Evolutionary conservation across 768 basidiomycete species (phyloP).

Genomic region (Russula emetica): DNA sequence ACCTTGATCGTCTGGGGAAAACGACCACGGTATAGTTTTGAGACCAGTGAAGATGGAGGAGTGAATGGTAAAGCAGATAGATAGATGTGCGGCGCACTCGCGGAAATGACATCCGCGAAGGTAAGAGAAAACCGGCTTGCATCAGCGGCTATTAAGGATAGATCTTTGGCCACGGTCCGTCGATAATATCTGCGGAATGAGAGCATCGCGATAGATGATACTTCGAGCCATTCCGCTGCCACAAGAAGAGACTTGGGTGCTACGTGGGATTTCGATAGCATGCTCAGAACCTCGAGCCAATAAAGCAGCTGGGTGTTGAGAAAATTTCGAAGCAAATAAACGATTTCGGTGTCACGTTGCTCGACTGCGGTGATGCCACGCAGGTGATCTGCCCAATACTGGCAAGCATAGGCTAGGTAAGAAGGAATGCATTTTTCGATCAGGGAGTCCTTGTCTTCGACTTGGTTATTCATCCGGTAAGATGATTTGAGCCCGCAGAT

Average conservation of each 20-base stretch:
- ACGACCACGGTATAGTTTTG: conserved; percentile 17
- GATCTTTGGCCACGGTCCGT: conserved; percentile 13
- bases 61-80: conserved; percentile 21
- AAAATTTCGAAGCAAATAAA: conserved; percentile 28
- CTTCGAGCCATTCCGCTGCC: conserved; percentile 23
- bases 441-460: conserved; percentile 26
- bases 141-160: conserved; percentile 14
- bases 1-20: conserved; percentile 15
- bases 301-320: conserved; percentile 33
- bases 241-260: conserved; percentile 27
- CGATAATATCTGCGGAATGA: neutral
- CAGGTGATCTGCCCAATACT: conserved; percentile 38
- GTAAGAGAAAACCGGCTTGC: conserved; percentile 25
- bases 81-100: conserved; percentile 24
- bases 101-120: conserved; percentile 16
- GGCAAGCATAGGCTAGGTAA: conserved; percentile 37
- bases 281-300: conserved; percentile 40
- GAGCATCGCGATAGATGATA: neutral
- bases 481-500: conserved; percentile 40
- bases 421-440: conserved; percentile 33
- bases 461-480: conserved; percentile 32
- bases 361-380: conserved; percentile 6
- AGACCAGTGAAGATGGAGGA: conserved; percentile 17
- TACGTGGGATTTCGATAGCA: conserved; percentile 22
- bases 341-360: conserved; percentile 25